Base-by-base conservation (phyloP, 345 rosid species). In the Linum usitatissimum region DNA sequence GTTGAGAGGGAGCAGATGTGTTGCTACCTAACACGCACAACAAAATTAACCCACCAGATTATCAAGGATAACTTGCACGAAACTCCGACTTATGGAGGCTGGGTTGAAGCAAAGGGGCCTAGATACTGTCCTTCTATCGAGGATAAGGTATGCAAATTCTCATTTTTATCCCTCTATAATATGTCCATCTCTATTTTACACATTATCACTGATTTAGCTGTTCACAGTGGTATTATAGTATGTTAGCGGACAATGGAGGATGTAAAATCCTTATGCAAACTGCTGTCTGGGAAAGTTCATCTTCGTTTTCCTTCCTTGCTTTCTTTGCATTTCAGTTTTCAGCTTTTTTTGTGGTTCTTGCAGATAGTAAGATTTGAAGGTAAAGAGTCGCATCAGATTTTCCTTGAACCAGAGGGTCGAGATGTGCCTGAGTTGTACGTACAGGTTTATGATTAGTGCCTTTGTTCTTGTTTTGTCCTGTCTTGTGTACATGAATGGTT, bases 31-130 rank as follows among this genome's bases (percentile, higher is more conserved):
- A 92, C 98, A 15, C 91, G 97, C 30, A 92, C 98, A 13, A 89
- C 95, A 7, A 79, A 82, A 71, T 64, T 53, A 49, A 89, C 98
- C 5, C 98, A 92, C 73, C 85, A 87, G 80, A 77, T 92, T 81
- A 92, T 92, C 66, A 76, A 71, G 75, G 93, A 92, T 23, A 92
- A 89, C 76, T 79, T 92, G 84, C 95, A 86, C 71, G 98, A 89
- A 75, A 89, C 97, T 70, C 98, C 98, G 70, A 92, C 98, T 61
- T 92, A 92, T 80, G 98, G 98, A 67, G 98, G 98, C 65, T 92
- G 98, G 98, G 88, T 89, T 60, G 97, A 92, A 81, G 93, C 98
- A 36, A 92, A 87, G 77, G 98, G 98, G 66, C 98, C 98, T 71
- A 77, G 98, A 80, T 92, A 92, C 79, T 92, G 97, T 78, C 98